phyloP scores from a whole-genome alignment of 306 rosid species.

The Lagenaria siceraria region DNA sequence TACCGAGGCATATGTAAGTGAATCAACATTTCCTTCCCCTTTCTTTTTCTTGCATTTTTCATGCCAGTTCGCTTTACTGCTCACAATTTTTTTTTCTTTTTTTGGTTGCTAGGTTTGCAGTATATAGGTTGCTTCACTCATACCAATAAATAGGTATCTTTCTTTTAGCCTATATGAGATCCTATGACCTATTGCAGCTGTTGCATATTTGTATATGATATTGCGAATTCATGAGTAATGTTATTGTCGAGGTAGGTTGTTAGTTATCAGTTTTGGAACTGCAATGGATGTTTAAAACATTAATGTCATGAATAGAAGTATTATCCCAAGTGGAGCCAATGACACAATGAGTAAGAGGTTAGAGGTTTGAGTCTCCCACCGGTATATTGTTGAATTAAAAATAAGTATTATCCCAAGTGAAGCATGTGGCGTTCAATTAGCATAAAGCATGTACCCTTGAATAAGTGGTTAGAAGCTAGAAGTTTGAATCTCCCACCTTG shows the following conservation, averaged over 20 bases:
- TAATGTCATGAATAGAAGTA: not conserved
- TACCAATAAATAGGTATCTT: not conserved
- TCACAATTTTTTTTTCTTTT: not conserved
- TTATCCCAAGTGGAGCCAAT: not conserved
- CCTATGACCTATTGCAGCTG: not conserved
- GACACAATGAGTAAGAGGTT: too few species aligned
- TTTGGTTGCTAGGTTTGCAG: not conserved
- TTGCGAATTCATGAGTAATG: not conserved
- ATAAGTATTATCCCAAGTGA: not conserved
- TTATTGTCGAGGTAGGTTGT: not conserved
- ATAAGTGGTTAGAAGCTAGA: too few species aligned
- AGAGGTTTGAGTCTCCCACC: too few species aligned
- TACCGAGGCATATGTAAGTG: not conserved
- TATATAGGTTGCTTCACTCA: not conserved
- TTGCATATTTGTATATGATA: not conserved
- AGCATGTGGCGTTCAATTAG: not conserved
- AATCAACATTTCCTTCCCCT: not conserved
- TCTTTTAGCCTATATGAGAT: not conserved
- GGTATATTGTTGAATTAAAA: too few species aligned
- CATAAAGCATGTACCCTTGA: too few species aligned
- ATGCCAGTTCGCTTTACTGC: not conserved
- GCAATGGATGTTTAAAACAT: not conserved
- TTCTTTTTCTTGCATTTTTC: not conserved
- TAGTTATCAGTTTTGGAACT: not conserved
- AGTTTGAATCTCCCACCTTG: too few species aligned